Conservation (phyloP, 1,284 basidiomycete species). For the Leccinum angustisporum region DNA sequence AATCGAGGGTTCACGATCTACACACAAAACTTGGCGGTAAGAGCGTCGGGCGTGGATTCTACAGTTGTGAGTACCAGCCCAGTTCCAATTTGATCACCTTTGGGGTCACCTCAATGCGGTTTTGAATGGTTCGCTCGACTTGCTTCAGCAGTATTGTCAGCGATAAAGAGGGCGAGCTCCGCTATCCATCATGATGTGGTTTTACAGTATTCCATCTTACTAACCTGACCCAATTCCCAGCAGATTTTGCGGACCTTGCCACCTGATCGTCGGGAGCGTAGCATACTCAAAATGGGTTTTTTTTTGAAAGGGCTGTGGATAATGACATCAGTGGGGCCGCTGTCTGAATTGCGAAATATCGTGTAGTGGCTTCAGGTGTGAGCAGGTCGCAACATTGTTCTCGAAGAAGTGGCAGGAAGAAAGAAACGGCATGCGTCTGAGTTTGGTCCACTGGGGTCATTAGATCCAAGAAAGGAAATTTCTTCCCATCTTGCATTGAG, state of each 20-base stretch:
- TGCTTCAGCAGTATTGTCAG: background rate
- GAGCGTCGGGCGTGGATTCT: background rate
- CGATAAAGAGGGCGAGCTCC: background rate
- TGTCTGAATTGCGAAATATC: too few species aligned
- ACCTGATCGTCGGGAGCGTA: background rate
- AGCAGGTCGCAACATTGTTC: too few species aligned
- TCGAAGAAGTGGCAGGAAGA: too few species aligned
- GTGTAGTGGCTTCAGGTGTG: too few species aligned
- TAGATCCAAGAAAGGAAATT: too few species aligned
- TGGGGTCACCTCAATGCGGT: background rate
- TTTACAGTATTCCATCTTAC: background rate
- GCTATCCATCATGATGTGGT: background rate
- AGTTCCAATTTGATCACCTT: background rate
- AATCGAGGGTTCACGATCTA: background rate
- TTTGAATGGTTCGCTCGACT: background rate
- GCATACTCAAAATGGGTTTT: background rate
- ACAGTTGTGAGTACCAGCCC: background rate
- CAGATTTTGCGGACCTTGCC: background rate
- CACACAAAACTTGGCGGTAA: background rate
- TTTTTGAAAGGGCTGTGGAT: background rate
- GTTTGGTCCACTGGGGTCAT: too few species aligned
- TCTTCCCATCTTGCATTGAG: too few species aligned
- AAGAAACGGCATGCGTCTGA: too few species aligned
- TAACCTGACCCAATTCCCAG: background rate
- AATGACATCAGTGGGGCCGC: background rate